Base-by-base conservation (phyloP, 306 rosid species). In the Cicer cuneatum region DNA sequence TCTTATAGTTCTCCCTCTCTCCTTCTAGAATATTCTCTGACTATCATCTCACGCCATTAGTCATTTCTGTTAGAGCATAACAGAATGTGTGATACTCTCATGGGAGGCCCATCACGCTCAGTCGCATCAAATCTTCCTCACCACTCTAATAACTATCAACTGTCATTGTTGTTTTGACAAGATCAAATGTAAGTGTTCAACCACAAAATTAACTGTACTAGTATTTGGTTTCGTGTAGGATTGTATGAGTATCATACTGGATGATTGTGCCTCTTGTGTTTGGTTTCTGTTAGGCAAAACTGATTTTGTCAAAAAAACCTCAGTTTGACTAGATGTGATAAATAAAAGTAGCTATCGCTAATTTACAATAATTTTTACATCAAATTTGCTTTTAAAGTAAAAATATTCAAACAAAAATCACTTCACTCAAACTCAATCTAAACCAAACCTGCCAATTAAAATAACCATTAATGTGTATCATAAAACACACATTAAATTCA, bases 111-210 rank as follows among this genome's bases (percentile, higher is more conserved):
- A 29, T 29, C 35, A 29, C 5, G 19, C 66, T 24, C 33, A 39
- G 46, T 63, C 24, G 19, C 62, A 72, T 72, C 62, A 76, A 67
- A 63, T 33, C 43, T 64, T 56, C 43, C 60, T 73, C 67, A 49
- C 75, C 40, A 48, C 72, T 49, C 46, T 58, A 74, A 62, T 58
- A 74, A 62, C 53, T 39, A 57, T 57, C 63, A 60, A 63, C 21
- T 43, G 13, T 66, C 48, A 24, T 54, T 40, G 51, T 29, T 29
- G 35, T 29, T 29, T 29, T 29, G 35, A 29, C 35, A 5, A 29
- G 35, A 57, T 57, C 63, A 60, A 63, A n/a, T 43, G 13, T 66
- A 42, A 38, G 47, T 40, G 58, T 72, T 41, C 65, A 51, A 72
- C 21, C 73, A 66, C 19, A 66, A 62, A 21, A 51, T 56, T 7